These are phyloP conservation scores for Aureobasidium sp. DNA, from an alignment of 2,329 filamentous ascomycete genomes.

Conservation along the genomic window DNA sequence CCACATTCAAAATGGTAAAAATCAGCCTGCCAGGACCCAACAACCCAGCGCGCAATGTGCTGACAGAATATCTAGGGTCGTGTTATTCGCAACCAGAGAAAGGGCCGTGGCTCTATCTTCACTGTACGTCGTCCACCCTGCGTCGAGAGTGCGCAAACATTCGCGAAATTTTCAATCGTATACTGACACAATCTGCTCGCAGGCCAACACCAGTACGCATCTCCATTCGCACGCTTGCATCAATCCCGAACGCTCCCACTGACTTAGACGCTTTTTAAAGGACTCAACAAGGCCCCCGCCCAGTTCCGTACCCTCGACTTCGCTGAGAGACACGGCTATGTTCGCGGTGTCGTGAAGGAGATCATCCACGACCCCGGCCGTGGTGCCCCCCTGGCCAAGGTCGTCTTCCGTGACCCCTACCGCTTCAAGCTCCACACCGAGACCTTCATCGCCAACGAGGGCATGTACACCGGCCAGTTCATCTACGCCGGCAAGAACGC, in stretches of 20 bases:
- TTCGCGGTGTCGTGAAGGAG: conserved; percentile 95
- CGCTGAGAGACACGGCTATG: conserved; percentile 73
- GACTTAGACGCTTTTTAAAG: conserved; percentile 50
- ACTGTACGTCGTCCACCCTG: conserved; percentile 33
- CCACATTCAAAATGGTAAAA: conserved; percentile 12
- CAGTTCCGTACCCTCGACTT: conserved; percentile 97
- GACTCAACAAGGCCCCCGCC: conserved; percentile 89
- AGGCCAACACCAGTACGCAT: conserved; percentile 19
- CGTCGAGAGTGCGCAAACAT: not conserved
- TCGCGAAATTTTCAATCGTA: conserved; percentile 2
- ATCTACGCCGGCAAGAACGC: conserved; percentile 99
- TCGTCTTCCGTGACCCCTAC: conserved; percentile 97
- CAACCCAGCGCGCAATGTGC: conserved; percentile 10
- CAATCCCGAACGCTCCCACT: conserved; percentile 4
- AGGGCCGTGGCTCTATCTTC: conserved; percentile 72
- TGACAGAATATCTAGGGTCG: conserved; percentile 43
- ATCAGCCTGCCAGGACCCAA: not conserved
- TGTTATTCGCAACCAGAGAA: conserved; percentile 69
- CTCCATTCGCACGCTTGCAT: not conserved
- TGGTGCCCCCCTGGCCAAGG: conserved; percentile 94
- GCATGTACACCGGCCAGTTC: conserved; percentile 99
- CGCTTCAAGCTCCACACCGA: conserved; percentile 94
- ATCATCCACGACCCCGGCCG: conserved; percentile 99
- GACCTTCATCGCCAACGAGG: conserved; percentile 99
- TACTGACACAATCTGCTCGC: conserved; percentile 37